Evolutionary conservation across 2,329 filamentous ascomycete genomes (phyloP).

Genomic region (Aplosporella prunicola): DNA sequence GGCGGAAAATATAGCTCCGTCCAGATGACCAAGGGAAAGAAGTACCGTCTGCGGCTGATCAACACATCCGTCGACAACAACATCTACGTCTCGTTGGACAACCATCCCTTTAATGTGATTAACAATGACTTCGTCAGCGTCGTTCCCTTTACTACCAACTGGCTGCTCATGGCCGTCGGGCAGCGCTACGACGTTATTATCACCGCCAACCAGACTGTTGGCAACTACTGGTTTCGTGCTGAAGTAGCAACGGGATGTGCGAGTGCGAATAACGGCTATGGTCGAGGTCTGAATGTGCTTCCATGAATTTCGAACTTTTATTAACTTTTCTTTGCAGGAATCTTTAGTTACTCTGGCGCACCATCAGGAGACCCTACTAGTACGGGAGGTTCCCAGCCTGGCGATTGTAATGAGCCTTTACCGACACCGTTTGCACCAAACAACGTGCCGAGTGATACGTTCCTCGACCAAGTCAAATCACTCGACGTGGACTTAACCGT

Average conservation of each 20-base stretch:
- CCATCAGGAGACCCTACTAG: slow-evolving; percentile 15
- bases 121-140: slow-evolving; percentile 24
- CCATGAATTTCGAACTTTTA: too few relatives aligned
- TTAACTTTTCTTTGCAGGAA: too few relatives aligned
- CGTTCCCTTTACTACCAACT: slow-evolving; percentile 23
- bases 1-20: slow-evolving; percentile 25
- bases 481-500: slow-evolving; percentile 24
- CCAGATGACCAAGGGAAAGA: slow-evolving; percentile 34
- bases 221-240: slow-evolving; percentile 37
- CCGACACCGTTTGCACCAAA: slow-evolving; percentile 19
- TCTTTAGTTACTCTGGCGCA: slow-evolving; percentile 26
- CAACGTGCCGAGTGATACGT: slow-evolving; percentile 26
- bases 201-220: slow-evolving; percentile 29
- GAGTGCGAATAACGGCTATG: slow-evolving; percentile 22
- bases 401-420: slow-evolving; percentile 19
- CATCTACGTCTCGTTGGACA: slow-evolving; percentile 21
- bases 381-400: slow-evolving; percentile 13
- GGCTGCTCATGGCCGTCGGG: slow-evolving; percentile 31
- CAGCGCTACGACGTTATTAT: slow-evolving; percentile 39
- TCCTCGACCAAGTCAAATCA: slow-evolving; percentile 23
- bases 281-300: too few relatives aligned
- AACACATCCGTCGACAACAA: slow-evolving; percentile 35
- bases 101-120: slow-evolving; percentile 24
- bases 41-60: slow-evolving; percentile 48
- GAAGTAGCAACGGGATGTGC: slow-evolving; percentile 28